Base-by-base conservation (phyloP, 2,329 filamentous ascomycete genomes). In the Stagonosporopsis tanaceti region DNA sequence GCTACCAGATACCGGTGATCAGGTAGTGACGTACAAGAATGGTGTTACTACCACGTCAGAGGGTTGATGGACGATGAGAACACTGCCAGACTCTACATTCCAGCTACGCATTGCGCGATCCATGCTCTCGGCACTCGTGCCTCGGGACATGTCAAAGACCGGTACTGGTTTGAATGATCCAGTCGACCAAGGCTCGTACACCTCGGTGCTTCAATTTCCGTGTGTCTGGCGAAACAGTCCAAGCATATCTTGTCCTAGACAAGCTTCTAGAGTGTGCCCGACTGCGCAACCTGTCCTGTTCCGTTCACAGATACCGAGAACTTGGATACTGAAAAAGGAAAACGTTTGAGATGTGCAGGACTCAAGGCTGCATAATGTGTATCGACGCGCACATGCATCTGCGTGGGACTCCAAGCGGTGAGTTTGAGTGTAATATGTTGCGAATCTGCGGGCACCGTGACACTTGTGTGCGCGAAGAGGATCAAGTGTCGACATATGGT, bases 231-330 rank as follows among this genome's bases (percentile, higher is more conserved):
- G 48, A 57, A 48, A 53, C 50, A n/a, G 6, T n/a, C 24, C 39
- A 40, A 35, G 44, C 48, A 50, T 40, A 39, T 15, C 20, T 40
- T 53, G 54, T 34, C 22, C 20, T 28, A 24, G 35, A 51, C 30
- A 57, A 57, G 48, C 54, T 46, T 50, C 38, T 48, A 30, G 37
- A 45, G 34, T 17, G 37, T 44, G 25, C 32, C 15, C 38, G 22
- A 27, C 34, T 25, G 17, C 54, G 48, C 32, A n/a, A 39, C 30
- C 17, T n/a, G n/a, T 28, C 24, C 46, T 25, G 40, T 40, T 45
- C 22, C 25, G 17, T 32, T 7, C 20, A 27, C 17, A 34, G 35
- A 24, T 39, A 35, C 41, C 41, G 47, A 50, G 14, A 14, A 22
- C 41, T 22, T 41, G 20, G 28, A 7, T 38, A n/a, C 32, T 4